phyloP scores from a whole-genome alignment of 805 yeast species.

The Spathaspora hagerdaliae region DNA sequence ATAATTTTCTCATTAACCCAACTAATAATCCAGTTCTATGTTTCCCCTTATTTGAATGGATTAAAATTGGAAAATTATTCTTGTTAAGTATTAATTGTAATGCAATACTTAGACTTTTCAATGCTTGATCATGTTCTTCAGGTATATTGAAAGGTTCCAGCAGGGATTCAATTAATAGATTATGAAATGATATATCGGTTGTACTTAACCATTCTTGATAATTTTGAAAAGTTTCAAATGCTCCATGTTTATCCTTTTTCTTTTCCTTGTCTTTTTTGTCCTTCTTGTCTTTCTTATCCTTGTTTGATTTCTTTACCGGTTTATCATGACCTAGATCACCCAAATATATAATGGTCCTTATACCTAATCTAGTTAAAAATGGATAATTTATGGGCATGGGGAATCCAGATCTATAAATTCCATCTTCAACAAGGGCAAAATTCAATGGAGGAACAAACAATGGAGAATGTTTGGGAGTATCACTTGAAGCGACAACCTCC shows the following conservation, averaged over 20 bases:
- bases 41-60: constrained; percentile 96
- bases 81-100: constrained; percentile 53
- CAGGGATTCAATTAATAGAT: constrained; percentile 66
- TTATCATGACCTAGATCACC: constrained; percentile 54
- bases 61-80: constrained; percentile 78
- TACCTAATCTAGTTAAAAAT: constrained; percentile 64
- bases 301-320: constrained; percentile 15
- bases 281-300: constrained; percentile 9
- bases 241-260: constrained; percentile 38
- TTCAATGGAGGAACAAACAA: constrained; percentile 80
- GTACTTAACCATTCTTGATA: constrained; percentile 65
- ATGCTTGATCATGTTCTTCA: constrained; percentile 32
- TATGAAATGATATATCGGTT: constrained; percentile 51
- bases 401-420: constrained; percentile 87
- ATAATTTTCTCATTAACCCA: constrained; percentile 79
- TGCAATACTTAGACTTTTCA: constrained; percentile 50
- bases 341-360: constrained; percentile 76
- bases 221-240: constrained; percentile 48
- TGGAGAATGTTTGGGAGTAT: neutral
- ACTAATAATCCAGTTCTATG: constrained; percentile 92
- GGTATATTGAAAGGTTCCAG: constrained; percentile 72
- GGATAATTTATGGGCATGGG: constrained; percentile 84
- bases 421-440: constrained; percentile 83
- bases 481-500: too few relatives aligned
- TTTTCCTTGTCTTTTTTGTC: constrained; percentile 1